A percentile compares a stretch with the other conserved stretches of the same genome.
Evolutionary conservation across 768 basidiomycete species (phyloP).

Genomic region (Pulveroboletus frians): DNA sequence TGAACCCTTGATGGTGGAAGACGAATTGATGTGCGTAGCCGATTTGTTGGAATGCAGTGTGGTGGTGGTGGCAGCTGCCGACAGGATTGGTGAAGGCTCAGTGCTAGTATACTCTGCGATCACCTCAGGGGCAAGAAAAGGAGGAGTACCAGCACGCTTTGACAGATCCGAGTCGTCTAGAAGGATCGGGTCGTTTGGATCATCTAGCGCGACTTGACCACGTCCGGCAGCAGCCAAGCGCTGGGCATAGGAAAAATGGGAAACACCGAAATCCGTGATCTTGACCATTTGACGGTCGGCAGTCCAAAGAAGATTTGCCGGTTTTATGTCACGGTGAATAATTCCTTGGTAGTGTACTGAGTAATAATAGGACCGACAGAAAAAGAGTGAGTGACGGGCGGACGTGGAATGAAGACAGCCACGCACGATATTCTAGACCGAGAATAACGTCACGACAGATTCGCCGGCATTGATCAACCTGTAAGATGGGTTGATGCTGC

Average conservation of each 20-base stretch:
- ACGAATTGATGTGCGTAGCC: constrained; percentile 27
- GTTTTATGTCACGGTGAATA: constrained; percentile 99
- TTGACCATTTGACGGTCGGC: constrained; percentile 85
- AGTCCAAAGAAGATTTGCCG: constrained; percentile 92
- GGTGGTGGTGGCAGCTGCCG: constrained; percentile 28
- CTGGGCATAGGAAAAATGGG: constrained; percentile 90
- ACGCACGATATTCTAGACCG: constrained; percentile 92
- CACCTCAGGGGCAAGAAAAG: constrained; percentile 95
- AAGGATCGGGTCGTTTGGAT: constrained; percentile 56
- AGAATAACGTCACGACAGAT: constrained; percentile 92
- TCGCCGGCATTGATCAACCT: constrained; percentile 74
- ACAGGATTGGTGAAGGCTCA: constrained; percentile 31
- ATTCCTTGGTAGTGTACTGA: constrained; percentile 96
- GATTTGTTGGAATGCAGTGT: constrained; percentile 29
- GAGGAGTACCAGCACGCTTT: constrained; percentile 90
- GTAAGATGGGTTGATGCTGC: constrained; percentile 65
- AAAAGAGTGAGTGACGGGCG: constrained; percentile 2
- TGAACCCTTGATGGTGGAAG: constrained; percentile 26
- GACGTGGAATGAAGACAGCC: constrained; percentile 9
- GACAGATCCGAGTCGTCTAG: constrained; percentile 83
- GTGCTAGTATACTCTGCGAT: constrained; percentile 58
- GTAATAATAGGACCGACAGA: neutral
- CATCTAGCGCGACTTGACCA: constrained; percentile 33
- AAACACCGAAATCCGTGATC: constrained; percentile 97
- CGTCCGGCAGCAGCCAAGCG: constrained; percentile 60